Evolutionary conservation across 2,329 filamentous ascomycete species (phyloP).

Genomic region (Aspergillus tubingensis): DNA sequence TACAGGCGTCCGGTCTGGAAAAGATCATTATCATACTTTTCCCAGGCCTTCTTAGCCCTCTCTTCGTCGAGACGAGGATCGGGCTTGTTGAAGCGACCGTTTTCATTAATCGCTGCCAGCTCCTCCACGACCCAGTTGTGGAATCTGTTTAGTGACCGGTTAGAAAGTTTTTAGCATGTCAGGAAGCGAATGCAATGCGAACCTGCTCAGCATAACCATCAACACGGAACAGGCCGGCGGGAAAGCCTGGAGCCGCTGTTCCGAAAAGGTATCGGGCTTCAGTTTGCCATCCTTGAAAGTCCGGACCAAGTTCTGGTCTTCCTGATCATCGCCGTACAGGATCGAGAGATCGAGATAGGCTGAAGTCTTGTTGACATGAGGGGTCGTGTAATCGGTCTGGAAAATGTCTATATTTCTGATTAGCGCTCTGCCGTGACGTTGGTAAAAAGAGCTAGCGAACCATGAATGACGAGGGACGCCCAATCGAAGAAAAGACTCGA

Average conservation of each 20-base stretch:
- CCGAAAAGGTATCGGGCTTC: constrained; percentile 72
- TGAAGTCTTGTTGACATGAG: constrained; percentile 65
- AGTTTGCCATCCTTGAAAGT: constrained; percentile 71
- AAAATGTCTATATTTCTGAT: constrained; percentile 58
- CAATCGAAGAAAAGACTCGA: constrained; percentile 73
- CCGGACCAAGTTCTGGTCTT: constrained; percentile 53
- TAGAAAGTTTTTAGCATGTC: not conserved
- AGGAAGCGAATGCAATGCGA: not conserved
- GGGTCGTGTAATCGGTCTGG: constrained; percentile 65
- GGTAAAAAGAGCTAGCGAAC: constrained; percentile 35
- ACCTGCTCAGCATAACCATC: constrained; percentile 68
- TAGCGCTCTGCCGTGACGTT: not conserved
- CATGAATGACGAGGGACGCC: constrained; percentile 73
- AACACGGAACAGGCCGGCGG: constrained; percentile 72
- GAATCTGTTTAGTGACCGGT: constrained; percentile 50
- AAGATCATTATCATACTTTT: constrained; percentile 73
- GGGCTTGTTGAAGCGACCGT: constrained; percentile 72
- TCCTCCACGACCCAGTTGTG: constrained; percentile 85
- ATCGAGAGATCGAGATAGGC: constrained; percentile 72
- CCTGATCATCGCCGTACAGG: constrained; percentile 64
- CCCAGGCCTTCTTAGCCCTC: constrained; percentile 55
- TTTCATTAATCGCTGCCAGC: constrained; percentile 82
- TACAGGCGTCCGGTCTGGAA: constrained; percentile 75
- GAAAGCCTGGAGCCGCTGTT: constrained; percentile 69
- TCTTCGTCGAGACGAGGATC: constrained; percentile 52